phyloP scores from a whole-genome alignment of 352 stramenopile species.

The Blastocystis sp. region DNA sequence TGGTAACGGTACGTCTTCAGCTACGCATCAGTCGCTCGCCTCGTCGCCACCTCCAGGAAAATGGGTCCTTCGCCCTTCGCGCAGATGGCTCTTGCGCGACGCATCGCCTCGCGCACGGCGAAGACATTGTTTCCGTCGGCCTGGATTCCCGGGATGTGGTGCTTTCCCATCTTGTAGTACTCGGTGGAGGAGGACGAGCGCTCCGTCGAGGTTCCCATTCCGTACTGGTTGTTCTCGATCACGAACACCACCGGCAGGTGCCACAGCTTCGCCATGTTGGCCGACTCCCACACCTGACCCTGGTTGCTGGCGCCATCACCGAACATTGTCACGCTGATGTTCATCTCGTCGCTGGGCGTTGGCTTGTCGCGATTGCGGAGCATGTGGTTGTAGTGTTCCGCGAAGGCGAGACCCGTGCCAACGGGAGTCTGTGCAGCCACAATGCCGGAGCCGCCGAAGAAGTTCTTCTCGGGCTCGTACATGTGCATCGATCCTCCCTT shows the following conservation, averaged over 20 bases:
- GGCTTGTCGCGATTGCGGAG: constrained; percentile 72
- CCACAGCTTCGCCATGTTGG: constrained; percentile 94
- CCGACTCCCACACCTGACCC: constrained; percentile 83
- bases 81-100: constrained; percentile 88
- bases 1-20: constrained; percentile 99
- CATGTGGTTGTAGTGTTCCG: constrained; percentile 91
- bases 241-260: constrained; percentile 97
- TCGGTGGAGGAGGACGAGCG: constrained; percentile 87
- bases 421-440: constrained; percentile 95
- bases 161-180: constrained; percentile 99
- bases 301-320: constrained; percentile 97
- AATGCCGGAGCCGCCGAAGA: constrained; percentile 93
- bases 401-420: constrained; percentile 89
- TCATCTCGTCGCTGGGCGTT: constrained; percentile 67
- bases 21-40: constrained; percentile 54
- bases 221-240: constrained; percentile 99
- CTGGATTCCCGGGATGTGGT: constrained; percentile 91
- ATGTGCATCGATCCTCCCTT: constrained; percentile 99
- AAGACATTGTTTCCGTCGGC: constrained; percentile 99
- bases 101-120: constrained; percentile 83
- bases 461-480: constrained; percentile 94
- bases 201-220: constrained; percentile 95
- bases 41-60: constrained; percentile 80
- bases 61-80: constrained; percentile 91
- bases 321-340: constrained; percentile 83